Percentiles rank a stretch among this genome's conserved stretches.
Conservation (phyloP, 129 eudicot genomes). For the Daucus carota region DH1_v3.0 NC_030388.2:3379001-3379500, state of each 20-base stretch:
- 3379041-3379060: conserved; percentile 12
- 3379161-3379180: not conserved
- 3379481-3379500: not conserved
- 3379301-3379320: not conserved
- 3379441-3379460: not conserved
- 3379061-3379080: conserved; percentile 15
- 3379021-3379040: not conserved
- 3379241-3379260: not conserved
- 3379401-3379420: not conserved
- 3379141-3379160: not conserved
- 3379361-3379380: not conserved
- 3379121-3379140: conserved; percentile 20
- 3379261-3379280: not conserved
- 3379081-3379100: conserved; percentile 18
- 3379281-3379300: not conserved
- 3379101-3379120: conserved; percentile 25
- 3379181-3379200: not conserved
- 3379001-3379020: not conserved
- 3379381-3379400: not conserved
- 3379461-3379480: not conserved
- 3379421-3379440: not conserved
- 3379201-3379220: not conserved
- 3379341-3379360: not conserved
- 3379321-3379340: not conserved
- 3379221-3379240: not conserved